Evolutionary conservation across 1,139 yeast genomes (phyloP).

Genomic region (Diutina sp.): DNA sequence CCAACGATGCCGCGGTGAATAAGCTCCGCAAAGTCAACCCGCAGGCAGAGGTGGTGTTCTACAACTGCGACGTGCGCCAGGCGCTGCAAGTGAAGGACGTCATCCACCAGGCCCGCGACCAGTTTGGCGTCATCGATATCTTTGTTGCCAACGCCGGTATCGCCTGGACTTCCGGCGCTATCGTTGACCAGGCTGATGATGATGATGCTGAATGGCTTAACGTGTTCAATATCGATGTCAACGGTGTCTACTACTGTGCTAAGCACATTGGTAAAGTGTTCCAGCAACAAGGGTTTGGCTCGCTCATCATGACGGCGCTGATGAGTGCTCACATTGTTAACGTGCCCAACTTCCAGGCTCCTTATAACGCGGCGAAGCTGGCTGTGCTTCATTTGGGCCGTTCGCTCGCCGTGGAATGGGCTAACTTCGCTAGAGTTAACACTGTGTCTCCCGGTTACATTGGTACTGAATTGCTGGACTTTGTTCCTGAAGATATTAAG

Average conservation of each 20-base stretch:
- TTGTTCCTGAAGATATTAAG: constrained; percentile 15
- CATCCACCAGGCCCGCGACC: constrained; percentile 17
- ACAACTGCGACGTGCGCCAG: constrained; percentile 29
- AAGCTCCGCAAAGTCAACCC: constrained; percentile 17
- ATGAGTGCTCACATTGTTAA: constrained; percentile 58
- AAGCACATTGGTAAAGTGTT: constrained; percentile 28
- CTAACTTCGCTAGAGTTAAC: constrained; percentile 20
- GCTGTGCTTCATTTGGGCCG: constrained; percentile 19
- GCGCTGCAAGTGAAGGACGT: constrained; percentile 23
- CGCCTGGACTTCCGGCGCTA: constrained; percentile 28
- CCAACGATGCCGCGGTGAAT: constrained; percentile 17
- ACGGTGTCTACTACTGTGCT: constrained; percentile 34
- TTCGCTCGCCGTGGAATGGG: constrained; percentile 21
- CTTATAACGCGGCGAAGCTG: constrained; percentile 38
- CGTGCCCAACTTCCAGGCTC: constrained; percentile 52
- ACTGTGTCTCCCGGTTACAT: constrained; percentile 21
- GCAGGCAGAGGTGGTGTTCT: constrained; percentile 8
- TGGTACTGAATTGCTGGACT: constrained; percentile 13
- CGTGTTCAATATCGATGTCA: constrained; percentile 29
- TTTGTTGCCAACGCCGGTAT: constrained; percentile 44
- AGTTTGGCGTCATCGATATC: constrained; percentile 33
- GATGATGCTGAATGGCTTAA: constrained; percentile 31
- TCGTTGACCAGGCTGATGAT: constrained; percentile 21
- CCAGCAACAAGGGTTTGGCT: constrained; percentile 29
- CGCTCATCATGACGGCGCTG: constrained; percentile 48